phyloP scores from a whole-genome alignment of 768 basidiomycete genomes.

The Hysterangium stoloniferum region DNA sequence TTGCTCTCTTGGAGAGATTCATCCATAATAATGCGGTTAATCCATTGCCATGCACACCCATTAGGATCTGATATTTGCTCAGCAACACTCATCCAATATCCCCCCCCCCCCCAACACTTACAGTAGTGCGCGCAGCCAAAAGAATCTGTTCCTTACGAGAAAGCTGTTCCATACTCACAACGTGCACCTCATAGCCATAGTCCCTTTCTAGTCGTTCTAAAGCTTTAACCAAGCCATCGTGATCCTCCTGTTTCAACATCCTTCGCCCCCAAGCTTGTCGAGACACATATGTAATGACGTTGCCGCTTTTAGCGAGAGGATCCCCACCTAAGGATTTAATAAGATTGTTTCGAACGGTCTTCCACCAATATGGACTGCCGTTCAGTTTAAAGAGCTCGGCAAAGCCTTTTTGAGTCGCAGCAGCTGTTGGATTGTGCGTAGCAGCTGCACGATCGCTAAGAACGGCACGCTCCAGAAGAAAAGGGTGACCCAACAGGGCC shows the following conservation, averaged over 20 bases:
- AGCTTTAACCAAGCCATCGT: conserved; percentile 71
- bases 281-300: conserved; percentile 87
- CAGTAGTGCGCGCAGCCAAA: conserved; percentile 79
- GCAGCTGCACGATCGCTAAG: conserved; percentile 83
- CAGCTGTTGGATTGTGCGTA: conserved; percentile 61
- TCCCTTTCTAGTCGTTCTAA: conserved; percentile 58
- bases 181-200: conserved; percentile 81
- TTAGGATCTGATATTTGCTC: conserved; percentile 76
- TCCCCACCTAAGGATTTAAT: conserved; percentile 58
- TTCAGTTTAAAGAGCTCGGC: conserved; percentile 67
- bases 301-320: conserved; percentile 25
- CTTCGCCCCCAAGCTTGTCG: conserved; percentile 84
- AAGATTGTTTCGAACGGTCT: conserved; percentile 63
- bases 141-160: conserved; percentile 71
- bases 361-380: conserved; percentile 81
- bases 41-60: conserved; percentile 93
- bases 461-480: conserved; percentile 82
- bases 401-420: conserved; percentile 68
- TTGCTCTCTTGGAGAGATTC: conserved; percentile 72
- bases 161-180: conserved; percentile 80
- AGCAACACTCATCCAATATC: no score
- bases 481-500: conserved; percentile 54
- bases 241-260: conserved; percentile 68
- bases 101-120: no score
- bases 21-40: conserved; percentile 88